Evolutionary conservation across 1,284 basidiomycete species (phyloP).

Genomic region (Moniliophthora roreri): DNA sequence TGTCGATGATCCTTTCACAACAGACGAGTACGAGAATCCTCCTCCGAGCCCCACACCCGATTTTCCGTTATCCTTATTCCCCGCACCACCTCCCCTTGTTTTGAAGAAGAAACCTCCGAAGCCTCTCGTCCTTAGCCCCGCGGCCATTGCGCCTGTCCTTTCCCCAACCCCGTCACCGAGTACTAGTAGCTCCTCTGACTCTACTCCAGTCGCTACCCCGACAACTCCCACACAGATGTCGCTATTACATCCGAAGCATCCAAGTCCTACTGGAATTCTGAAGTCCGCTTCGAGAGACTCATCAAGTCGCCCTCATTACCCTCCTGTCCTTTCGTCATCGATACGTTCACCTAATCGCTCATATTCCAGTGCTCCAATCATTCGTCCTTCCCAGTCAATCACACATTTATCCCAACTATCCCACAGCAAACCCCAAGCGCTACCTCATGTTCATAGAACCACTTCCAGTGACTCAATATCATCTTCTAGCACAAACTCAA

Average conservation of each 20-base stretch:
- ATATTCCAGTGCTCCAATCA: not conserved
- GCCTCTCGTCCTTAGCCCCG: conserved; percentile 35
- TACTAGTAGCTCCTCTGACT: conserved; percentile 32
- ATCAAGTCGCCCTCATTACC: not conserved
- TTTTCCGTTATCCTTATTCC: conserved; percentile 35
- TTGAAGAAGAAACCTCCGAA: conserved; percentile 34
- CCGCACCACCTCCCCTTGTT: conserved; percentile 39
- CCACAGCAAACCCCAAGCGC: conserved; percentile 15
- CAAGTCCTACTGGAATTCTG: conserved; percentile 7
- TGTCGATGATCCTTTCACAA: not conserved
- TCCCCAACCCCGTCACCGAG: conserved; percentile 9
- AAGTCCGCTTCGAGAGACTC: not conserved
- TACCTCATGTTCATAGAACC: conserved; percentile 31
- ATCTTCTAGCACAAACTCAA: conserved; percentile 6
- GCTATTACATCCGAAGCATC: conserved; percentile 8
- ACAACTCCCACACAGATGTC: conserved; percentile 27
- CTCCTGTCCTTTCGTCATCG: not conserved
- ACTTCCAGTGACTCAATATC: conserved; percentile 37
- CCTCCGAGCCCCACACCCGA: not conserved
- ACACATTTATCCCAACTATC: conserved; percentile 28
- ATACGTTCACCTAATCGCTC: not conserved
- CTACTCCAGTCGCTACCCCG: conserved; percentile 42
- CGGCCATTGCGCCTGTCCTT: conserved; percentile 9
- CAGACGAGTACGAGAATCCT: not conserved
- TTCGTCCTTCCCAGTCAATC: conserved; percentile 25